A percentile compares a stretch with the other conserved stretches of the same genome.
phyloP scores from a whole-genome alignment of 2,329 filamentous ascomycete genomes.

The Simplicillium sp. region DNA sequence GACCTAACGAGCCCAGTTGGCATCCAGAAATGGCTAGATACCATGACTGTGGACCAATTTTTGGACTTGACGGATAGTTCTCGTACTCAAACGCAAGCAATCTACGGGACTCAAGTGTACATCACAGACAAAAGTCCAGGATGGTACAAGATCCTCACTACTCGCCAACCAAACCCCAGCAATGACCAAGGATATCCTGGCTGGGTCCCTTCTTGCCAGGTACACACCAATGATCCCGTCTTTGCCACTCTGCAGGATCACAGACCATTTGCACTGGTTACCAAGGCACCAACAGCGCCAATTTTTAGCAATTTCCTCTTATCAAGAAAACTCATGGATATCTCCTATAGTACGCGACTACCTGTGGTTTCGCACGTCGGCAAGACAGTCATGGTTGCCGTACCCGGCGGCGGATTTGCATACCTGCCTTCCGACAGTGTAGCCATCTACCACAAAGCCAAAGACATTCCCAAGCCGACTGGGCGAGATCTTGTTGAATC shows the following conservation, averaged over 20 bases:
- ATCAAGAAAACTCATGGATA: constrained; percentile 1
- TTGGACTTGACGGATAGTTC: neutral
- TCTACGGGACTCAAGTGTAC: constrained; percentile 1
- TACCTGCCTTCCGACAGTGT: neutral
- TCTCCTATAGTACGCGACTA: neutral
- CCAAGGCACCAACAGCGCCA: neutral
- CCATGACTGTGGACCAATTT: constrained; percentile 1
- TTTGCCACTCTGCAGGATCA: neutral
- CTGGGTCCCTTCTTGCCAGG: constrained; percentile 1
- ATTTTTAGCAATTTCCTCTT: neutral
- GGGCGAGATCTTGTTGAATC: constrained; percentile 1
- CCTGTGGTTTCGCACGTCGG: neutral
- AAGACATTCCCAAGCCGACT: constrained; percentile 1
- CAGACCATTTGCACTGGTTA: constrained; percentile 1
- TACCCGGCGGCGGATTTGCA: neutral
- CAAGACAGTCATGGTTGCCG: neutral
- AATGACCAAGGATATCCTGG: constrained; percentile 2
- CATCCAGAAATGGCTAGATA: neutral
- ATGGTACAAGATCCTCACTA: constrained; percentile 1
- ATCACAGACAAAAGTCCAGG: neutral
- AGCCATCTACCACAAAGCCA: neutral
- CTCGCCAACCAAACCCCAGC: neutral
- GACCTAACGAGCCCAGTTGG: neutral
- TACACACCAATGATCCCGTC: neutral
- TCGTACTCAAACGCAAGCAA: constrained; percentile 1